Evolutionary conservation across 768 basidiomycete genomes (phyloP).

Genomic region (Sutorius australiensis): DNA sequence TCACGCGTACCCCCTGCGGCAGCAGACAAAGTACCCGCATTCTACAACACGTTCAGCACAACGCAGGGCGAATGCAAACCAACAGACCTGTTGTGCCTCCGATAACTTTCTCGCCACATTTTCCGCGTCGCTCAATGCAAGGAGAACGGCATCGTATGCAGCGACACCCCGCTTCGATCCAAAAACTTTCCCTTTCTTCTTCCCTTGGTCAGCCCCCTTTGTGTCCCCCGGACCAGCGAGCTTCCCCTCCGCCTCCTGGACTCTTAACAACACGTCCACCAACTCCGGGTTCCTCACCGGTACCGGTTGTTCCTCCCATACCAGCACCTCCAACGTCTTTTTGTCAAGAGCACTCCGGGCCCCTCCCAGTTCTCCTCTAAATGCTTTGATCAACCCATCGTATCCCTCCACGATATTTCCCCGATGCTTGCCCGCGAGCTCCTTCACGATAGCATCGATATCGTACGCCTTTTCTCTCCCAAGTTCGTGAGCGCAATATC

Average conservation of each 20-base stretch:
- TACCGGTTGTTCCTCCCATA: conserved; percentile 81
- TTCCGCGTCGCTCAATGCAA: conserved; percentile 86
- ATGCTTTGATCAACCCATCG: conserved; percentile 48
- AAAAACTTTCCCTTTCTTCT: conserved; percentile 37
- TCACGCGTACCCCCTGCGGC: conserved; percentile 55
- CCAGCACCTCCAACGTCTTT: conserved; percentile 55
- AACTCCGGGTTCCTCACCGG: conserved; percentile 89
- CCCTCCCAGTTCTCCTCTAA: conserved; percentile 42
- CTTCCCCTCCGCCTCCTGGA: conserved; percentile 71
- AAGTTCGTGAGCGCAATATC: conserved; percentile 88
- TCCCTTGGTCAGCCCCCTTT: conserved; percentile 22
- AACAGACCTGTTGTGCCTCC: conserved; percentile 77
- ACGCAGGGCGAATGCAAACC: background rate
- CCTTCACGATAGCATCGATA: conserved; percentile 67
- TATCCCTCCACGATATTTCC: conserved; percentile 63
- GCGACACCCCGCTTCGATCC: conserved; percentile 74
- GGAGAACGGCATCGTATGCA: conserved; percentile 81
- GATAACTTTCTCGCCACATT: conserved; percentile 73
- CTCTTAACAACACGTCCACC: conserved; percentile 79
- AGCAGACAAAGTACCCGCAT: conserved; percentile 37
- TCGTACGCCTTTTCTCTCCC: conserved; percentile 78
- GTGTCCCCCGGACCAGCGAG: conserved; percentile 39
- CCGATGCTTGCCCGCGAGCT: conserved; percentile 54
- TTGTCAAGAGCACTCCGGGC: conserved; percentile 38
- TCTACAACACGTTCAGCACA: conserved; percentile 29